These are phyloP conservation scores for Zanthoxylum bungeanum DNA, from an alignment of 345 rosid species.

Conservation along the genomic window DNA sequence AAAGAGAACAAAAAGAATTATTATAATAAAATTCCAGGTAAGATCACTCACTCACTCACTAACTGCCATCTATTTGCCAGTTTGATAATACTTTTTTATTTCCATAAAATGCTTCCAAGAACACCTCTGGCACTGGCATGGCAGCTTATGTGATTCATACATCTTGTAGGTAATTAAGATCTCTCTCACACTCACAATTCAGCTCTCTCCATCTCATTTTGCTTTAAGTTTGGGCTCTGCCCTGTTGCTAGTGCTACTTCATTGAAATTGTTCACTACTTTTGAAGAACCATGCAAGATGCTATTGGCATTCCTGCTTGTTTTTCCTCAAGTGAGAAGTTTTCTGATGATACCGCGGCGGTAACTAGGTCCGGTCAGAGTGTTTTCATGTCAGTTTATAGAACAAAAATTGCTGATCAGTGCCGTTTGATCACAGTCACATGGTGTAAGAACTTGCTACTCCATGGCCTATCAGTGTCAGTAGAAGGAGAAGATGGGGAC, in stretches of 20 bases:
- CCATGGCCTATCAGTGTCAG: conserved; percentile 54
- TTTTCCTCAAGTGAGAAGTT: conserved; percentile 51
- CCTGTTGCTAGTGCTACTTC: neutral
- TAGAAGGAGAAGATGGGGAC: conserved; percentile 46
- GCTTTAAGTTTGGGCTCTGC: conserved; percentile 1
- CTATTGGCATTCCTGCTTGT: conserved; percentile 58
- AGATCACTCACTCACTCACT: conserved; percentile 32
- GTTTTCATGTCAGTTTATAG: conserved; percentile 59
- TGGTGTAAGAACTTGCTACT: conserved; percentile 69
- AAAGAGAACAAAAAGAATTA: conserved; percentile 1
- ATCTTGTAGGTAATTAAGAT: conserved; percentile 27
- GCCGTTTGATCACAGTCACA: conserved; percentile 55
- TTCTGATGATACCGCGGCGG: conserved; percentile 41
- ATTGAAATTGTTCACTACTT: conserved; percentile 4
- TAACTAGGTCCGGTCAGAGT: conserved; percentile 65
- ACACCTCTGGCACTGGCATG: conserved; percentile 46
- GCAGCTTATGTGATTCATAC: conserved; percentile 38
- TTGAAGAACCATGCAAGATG: conserved; percentile 44
- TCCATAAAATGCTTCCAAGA: conserved; percentile 36
- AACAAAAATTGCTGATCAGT: conserved; percentile 54
- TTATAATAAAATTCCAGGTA: conserved; percentile 21
- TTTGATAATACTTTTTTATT: conserved; percentile 26
- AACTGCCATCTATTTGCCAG: conserved; percentile 46
- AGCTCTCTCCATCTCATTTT: conserved; percentile 20
- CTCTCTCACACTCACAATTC: conserved; percentile 11